Conservation (phyloP, 2,329 filamentous ascomycete genomes). For the Aspergillus sp. region DNA sequence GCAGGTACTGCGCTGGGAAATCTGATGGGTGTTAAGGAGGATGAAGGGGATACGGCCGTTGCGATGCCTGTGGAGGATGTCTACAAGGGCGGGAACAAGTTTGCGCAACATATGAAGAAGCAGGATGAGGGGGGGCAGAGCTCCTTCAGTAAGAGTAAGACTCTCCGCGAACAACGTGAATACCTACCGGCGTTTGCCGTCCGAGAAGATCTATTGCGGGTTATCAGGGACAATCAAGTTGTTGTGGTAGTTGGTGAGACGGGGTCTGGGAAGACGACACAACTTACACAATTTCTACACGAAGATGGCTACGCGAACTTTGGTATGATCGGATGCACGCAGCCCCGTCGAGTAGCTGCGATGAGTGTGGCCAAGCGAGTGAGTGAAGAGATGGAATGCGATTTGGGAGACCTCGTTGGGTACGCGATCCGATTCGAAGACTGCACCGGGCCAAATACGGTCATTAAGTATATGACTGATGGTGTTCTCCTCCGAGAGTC, state of each 20-base stretch:
- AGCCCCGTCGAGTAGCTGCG: conserved; percentile 92
- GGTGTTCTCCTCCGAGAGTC: conserved; percentile 93
- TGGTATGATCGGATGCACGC: conserved; percentile 95
- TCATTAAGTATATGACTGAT: conserved; percentile 99
- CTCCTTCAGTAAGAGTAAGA: conserved; percentile 91
- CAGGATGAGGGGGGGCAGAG: conserved; percentile 80
- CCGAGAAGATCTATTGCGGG: conserved; percentile 84
- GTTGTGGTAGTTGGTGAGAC: conserved; percentile 97
- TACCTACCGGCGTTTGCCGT: conserved; percentile 96
- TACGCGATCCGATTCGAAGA: conserved; percentile 99
- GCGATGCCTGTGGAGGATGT: conserved; percentile 75
- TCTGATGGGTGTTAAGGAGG: conserved; percentile 92
- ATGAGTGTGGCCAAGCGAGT: conserved; percentile 99
- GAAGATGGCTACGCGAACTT: conserved; percentile 89
- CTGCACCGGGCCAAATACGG: conserved; percentile 91
- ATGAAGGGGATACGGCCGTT: conserved; percentile 82
- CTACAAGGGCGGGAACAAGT: conserved; percentile 72
- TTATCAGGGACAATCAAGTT: conserved; percentile 96
- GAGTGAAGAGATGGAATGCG: conserved; percentile 96
- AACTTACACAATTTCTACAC: conserved; percentile 92
- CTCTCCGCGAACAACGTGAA: conserved; percentile 86
- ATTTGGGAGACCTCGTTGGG: conserved; percentile 82
- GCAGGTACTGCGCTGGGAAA: conserved; percentile 92
- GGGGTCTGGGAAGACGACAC: conserved; percentile 95
- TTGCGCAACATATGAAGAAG: conserved; percentile 81